Base-by-base conservation (phyloP, 2,329 filamentous ascomycete genomes). In the Xylaria sp. region DNA sequence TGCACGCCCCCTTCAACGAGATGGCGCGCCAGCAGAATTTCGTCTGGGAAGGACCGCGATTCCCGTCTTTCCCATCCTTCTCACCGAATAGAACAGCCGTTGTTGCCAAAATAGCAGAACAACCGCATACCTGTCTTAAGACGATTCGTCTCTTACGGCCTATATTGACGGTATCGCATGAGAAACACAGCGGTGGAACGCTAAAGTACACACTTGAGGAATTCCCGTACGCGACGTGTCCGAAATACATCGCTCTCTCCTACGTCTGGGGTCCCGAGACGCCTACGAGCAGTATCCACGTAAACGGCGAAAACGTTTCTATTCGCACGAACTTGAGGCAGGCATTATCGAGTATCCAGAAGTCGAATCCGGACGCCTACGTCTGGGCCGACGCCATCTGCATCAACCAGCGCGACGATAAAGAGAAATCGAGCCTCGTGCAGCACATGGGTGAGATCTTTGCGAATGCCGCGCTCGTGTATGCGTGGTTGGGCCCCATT, bases 401-500 rank as follows among this genome's bases (percentile, higher is more conserved):
- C 46, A 63, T 61, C 19, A 61, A 63, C 10, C 61, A 63, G n/a
- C 46, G 54, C 37, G 59, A 59, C 7, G 56, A 61, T 4, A 18
- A 50, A 16, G 61, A 63, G 18, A 63, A 61, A 37, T 59, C 61
- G 2, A 35, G 3, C 3, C 13, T 63, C 3, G 61, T 63, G 11
- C 55, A 54, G 18, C 52, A 63, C 18, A 60, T 63, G 55, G 58
- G 55, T 1, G 52, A 52, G 11, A 63, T 63, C 11, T 63, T 60
- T 19, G 44, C 58, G n/a, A 54, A 47, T 11, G 61, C 55, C 2
- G 50, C 19, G 35, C n/a, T 50, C 1, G 61, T 60, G 1, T 63
- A 58, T 23, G 61, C 61, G 42, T 63, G 58, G 58, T 52, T 63
- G 42, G 61, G 61, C 6, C 54, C 55, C 2, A 30, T 39, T 9